Evolutionary conservation across 768 basidiomycete genomes (phyloP).

Genomic region (Galerina sulciceps): DNA sequence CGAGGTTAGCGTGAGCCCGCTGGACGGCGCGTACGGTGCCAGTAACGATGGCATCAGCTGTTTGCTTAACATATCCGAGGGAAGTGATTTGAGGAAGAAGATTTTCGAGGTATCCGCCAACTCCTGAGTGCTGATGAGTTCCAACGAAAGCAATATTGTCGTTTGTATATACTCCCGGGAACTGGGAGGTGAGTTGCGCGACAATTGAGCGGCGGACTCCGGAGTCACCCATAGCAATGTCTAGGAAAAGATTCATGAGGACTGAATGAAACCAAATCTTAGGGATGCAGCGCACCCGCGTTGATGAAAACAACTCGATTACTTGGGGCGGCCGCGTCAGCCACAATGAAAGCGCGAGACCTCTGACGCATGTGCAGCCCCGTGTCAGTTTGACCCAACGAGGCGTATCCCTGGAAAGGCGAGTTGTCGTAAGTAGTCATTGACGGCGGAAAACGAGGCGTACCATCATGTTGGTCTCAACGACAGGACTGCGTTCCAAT

Average conservation of each 20-base stretch:
- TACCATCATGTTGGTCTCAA: conserved; percentile 87
- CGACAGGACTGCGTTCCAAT: conserved; percentile 57
- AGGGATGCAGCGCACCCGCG: conserved; percentile 48
- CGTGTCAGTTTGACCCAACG: conserved; percentile 64
- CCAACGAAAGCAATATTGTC: conserved; percentile 77
- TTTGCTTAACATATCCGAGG: conserved; percentile 72
- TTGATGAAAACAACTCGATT: conserved; percentile 78
- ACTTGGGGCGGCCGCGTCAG: conserved; percentile 55
- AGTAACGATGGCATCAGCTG: conserved; percentile 71
- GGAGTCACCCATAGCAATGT: conserved; percentile 84
- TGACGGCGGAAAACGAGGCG: conserved; percentile 5
- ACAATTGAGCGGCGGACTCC: conserved; percentile 76
- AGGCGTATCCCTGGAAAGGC: conserved; percentile 66
- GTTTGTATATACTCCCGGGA: conserved; percentile 67
- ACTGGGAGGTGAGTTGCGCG: conserved; percentile 53
- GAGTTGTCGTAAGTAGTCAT: not conserved
- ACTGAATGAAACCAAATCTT: not conserved
- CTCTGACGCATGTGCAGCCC: conserved; percentile 83
- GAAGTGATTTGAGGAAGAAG: conserved; percentile 78
- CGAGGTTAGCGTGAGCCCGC: conserved; percentile 66
- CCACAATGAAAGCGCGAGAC: conserved; percentile 77
- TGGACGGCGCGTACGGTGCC: conserved; percentile 73
- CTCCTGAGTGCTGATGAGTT: conserved; percentile 79
- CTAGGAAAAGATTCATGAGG: conserved; percentile 32
- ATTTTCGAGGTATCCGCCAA: conserved; percentile 80